These are phyloP conservation scores for Pyrenopolyporus hunteri DNA, from an alignment of 495 filamentous ascomycete genomes.

Conservation along the genomic window DNA sequence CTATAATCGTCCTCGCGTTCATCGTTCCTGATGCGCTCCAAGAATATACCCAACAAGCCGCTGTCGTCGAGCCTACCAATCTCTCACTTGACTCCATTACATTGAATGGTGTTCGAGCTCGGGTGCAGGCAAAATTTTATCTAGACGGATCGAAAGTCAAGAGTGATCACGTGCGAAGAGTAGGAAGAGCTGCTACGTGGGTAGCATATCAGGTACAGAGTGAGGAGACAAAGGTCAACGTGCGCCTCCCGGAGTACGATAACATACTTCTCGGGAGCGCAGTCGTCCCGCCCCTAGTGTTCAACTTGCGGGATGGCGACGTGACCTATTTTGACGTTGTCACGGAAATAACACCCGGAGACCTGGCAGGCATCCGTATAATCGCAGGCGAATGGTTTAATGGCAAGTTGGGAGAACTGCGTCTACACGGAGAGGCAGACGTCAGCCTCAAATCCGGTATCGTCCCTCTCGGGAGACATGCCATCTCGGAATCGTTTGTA, in stretches of 20 bases:
- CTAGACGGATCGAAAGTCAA: constrained; percentile 78
- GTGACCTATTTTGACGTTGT: constrained; percentile 79
- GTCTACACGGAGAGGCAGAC: constrained; percentile 70
- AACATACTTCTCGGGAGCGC: constrained; percentile 80
- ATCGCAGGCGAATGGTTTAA: constrained; percentile 88
- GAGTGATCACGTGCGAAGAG: constrained; percentile 68
- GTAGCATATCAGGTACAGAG: constrained; percentile 75
- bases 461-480: constrained; percentile 74
- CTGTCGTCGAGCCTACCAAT: constrained; percentile 77
- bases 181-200: constrained; percentile 83
- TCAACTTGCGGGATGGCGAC: constrained; percentile 77
- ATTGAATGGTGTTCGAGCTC: constrained; percentile 71
- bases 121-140: constrained; percentile 77
- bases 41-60: constrained; percentile 82
- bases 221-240: constrained; percentile 69
- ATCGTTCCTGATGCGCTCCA: constrained; percentile 79
- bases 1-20: constrained; percentile 68
- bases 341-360: constrained; percentile 73
- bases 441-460: constrained; percentile 78
- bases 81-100: constrained; percentile 87
- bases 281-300: constrained; percentile 69
- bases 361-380: constrained; percentile 76
- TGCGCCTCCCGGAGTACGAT: constrained; percentile 84
- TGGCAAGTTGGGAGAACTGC: constrained; percentile 70
- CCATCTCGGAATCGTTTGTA: constrained; percentile 68